Evolutionary conservation across 2,329 filamentous ascomycete genomes (phyloP).

Genomic region (Periconia digitata): DNA sequence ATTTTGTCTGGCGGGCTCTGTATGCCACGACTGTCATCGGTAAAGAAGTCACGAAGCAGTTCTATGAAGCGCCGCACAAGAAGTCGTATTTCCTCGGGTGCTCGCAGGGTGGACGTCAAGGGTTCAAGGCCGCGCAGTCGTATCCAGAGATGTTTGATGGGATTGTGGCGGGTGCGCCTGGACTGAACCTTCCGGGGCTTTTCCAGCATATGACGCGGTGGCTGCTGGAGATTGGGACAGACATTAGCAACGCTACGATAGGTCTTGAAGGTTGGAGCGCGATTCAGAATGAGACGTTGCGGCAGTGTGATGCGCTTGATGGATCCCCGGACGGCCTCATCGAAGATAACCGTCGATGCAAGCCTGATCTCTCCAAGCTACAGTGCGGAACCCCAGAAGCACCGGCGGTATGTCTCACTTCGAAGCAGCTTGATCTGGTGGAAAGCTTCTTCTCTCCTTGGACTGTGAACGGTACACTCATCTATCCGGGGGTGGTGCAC

Average conservation of each 20-base stretch:
- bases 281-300: constrained; percentile 44
- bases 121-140: constrained; percentile 9
- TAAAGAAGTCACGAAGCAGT: constrained; percentile 35
- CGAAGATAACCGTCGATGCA: constrained; percentile 41
- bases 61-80: constrained; percentile 35
- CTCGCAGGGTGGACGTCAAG: constrained; percentile 19
- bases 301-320: constrained; percentile 54
- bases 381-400: constrained; percentile 3
- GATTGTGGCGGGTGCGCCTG: constrained; percentile 14
- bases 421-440: constrained; percentile 24
- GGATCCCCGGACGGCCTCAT: constrained; percentile 53
- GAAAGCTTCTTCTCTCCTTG: constrained; percentile 21
- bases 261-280: constrained; percentile 38
- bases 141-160: constrained; percentile 22
- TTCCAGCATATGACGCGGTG: constrained; percentile 30
- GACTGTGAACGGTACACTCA: not conserved
- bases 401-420: constrained; percentile 22
- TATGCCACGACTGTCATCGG: constrained; percentile 42
- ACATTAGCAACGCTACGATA: not conserved
- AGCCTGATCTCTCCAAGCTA: constrained; percentile 10
- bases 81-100: constrained; percentile 27
- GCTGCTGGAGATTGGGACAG: not conserved
- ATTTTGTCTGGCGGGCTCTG: constrained; percentile 47
- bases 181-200: not conserved
- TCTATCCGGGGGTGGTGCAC: not conserved